Evolutionary conservation across 1,284 basidiomycete genomes (phyloP), one percentile per base, ranked within the genome.

Genomic region (Serendipita sp.): DNA sequence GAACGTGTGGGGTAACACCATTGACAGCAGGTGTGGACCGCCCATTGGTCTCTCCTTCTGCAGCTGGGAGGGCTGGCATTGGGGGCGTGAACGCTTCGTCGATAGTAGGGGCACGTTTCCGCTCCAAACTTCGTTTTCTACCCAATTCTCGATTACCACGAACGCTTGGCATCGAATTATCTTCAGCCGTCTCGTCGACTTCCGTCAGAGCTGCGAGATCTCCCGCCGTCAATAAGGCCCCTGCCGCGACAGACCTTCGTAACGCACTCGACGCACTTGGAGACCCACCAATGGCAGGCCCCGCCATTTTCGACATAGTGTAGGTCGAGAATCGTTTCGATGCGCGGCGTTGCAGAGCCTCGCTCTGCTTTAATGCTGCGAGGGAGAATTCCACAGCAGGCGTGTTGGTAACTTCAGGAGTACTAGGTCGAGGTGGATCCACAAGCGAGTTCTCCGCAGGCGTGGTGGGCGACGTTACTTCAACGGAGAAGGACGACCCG

Each of bases 301-400:
- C 82, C 0, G 91, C 87, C 85, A 99, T 95, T 75, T 95, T 96
- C 67, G 90, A 88, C 70, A 97, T 91, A 61, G 93, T 92, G 72
- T 96, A 99, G 0, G 89, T 89, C 62, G 93, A 97, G 76, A 95
- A 99, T 0, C 95, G 87, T 71, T 98, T 98, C 30, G 91, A 94
- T 2, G 95, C 95, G 45, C 95, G 80, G 8, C 95, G 83, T 70
- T 95, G 92, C 17, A 97, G 80, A 0, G 87, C 83, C 67, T 96
- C 93, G 49, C 84, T 84, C 67, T 87, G 84, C 72, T 94, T 89
- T 47, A 99, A 79, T 0, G 92, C 92, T 8, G 91, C 91, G 13
- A 98, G 79, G 5, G 92, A 93, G 62, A 82, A 87, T 47, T 88
- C 85, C 34, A 91, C 84, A 3, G 83, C 87, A 30, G 88, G 85